Evolutionary conservation across 257 asterid genomes (phyloP), one percentile per base, ranked within the genome.

Genomic region (Capsicum pubescens): DNA sequence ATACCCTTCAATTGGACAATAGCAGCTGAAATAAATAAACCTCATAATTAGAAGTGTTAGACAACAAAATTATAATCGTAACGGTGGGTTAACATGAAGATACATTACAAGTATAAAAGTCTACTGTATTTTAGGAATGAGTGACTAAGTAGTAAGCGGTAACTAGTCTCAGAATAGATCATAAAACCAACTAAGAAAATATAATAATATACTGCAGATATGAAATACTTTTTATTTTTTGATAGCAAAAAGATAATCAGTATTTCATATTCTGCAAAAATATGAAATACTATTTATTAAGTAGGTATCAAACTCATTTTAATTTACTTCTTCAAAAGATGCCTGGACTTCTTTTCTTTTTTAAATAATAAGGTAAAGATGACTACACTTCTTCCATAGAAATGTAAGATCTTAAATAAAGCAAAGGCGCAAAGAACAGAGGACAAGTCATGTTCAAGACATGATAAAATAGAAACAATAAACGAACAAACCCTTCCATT

Each of bases 1-100:
- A 92, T 90, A 67, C 95, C 92, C 94, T 93, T 96, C 85, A 96
- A 95, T 83, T 91, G 98, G 86, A 96, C 97, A 87, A 94, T 95
- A 8, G 97, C 91, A 84, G 97, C 99, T 96, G 97, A 84, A 84
- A 79, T 39, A 84, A 89, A 83, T 59, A 88, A 80, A 66, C 11
- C 83, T 46, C 76, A 14, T 32, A 60, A 55, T 44, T 42, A 76
- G 9, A 76, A 52, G 42, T 76, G 81, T 63, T 54, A 52, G 21
- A 76, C 19, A 54, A 13, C 63, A 52, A 68, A 54, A 68, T 82
- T 54, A 54, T 52, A 42, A 50, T 64, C 44, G 26, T 11, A 81
- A 64, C 15, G 80, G 10, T n/a, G 54, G 81, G 13, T 55, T 21
- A 54, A 76, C 81, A 26, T 76, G 52, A 76, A 14, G 81, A 16